Evolutionary conservation across 768 basidiomycete species (phyloP), one percentile per base, ranked within the genome.

Genomic region (Cystofilobasidium macerans): DNA sequence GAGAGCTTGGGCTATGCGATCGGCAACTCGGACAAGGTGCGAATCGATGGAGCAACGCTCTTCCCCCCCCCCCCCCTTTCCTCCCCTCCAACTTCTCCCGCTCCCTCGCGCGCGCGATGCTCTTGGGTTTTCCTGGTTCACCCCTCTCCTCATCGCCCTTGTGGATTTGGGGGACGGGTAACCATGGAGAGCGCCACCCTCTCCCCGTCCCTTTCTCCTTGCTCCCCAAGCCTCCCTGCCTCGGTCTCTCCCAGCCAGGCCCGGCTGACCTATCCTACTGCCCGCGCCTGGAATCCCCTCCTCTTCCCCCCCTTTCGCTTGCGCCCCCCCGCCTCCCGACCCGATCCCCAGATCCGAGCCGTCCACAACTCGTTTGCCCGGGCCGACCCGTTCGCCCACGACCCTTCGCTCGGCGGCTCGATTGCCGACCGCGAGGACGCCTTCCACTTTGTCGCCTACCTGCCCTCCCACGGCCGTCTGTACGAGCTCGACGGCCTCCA

Each of bases 401-500:
- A 91, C 81, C 90, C 28, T 85, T 83, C 28, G 26, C 67, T 82
- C 82, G 32, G 86, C n/a, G n/a, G n/a, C n/a, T n/a, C n/a, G 79
- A 84, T 78, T 71, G 77, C 78, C n/a, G 77, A 80, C 71, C 69
- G 72, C 11, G 84, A 85, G 73, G 95, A 98, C 71, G 93, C 93
- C 16, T 99, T 94, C 76, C 94, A 99, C 72, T 99, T 98, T 72
- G 85, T 98, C 47, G 86, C 94, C 14, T 99, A 97, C 75, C 78
- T 94, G 57, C 94, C 94, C 5, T 78, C 85, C 48, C 81, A 85
- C 76, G 94, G 88, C 24, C 81, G 82, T 28, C 77, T 99, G 51
- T 97, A 93, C 76, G 94, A 99, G 77, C 81, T 99, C 36, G 94
- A 98, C 72, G 94, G 94, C 14, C 78, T 99, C 70, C 89, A 91